Evolutionary conservation across 352 stramenopile genomes (phyloP).

Genomic region (Pythium monospermum): DNA sequence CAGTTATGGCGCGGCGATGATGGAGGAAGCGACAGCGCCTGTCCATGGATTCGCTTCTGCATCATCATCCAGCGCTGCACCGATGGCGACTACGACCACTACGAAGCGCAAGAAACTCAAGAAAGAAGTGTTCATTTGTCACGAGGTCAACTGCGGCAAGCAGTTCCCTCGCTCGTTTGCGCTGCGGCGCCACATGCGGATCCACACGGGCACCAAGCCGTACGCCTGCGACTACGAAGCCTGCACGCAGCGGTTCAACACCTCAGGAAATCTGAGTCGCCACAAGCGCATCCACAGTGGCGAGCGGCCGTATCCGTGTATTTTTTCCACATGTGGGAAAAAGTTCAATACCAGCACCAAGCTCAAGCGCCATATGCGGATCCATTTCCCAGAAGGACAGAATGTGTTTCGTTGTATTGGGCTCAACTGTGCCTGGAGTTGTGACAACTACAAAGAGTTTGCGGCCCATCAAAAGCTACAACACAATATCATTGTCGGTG

Average conservation of each 20-base stretch:
- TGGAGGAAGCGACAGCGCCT: too few species aligned
- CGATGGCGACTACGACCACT: too few species aligned
- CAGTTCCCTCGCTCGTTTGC: conserved; percentile 82
- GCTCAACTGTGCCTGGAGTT: conserved; percentile 52
- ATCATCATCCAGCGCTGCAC: conserved; percentile 79
- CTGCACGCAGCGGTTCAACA: conserved; percentile 80
- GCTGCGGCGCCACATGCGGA: conserved; percentile 77
- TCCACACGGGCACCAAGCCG: conserved; percentile 81
- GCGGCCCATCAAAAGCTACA: conserved; percentile 48
- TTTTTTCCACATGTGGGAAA: conserved; percentile 74
- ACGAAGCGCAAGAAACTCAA: too few species aligned
- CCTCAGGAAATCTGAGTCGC: conserved; percentile 80
- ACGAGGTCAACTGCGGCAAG: conserved; percentile 79
- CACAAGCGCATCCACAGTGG: conserved; percentile 87
- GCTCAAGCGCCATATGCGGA: conserved; percentile 84
- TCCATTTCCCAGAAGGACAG: conserved; percentile 76
- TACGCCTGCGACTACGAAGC: conserved; percentile 77
- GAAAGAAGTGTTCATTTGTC: too few species aligned
- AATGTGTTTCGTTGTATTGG: conserved; percentile 71
- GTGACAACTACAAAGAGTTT: conserved; percentile 86
- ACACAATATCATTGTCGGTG: conserved; percentile 33
- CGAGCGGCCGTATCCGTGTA: conserved; percentile 76
- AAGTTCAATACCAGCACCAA: conserved; percentile 89
- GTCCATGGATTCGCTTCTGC: conserved; percentile 80
- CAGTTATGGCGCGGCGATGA: too few species aligned